Conservation (phyloP, 2,329 filamentous ascomycete species). For the Penicillium fuscoglaucum region DNA sequence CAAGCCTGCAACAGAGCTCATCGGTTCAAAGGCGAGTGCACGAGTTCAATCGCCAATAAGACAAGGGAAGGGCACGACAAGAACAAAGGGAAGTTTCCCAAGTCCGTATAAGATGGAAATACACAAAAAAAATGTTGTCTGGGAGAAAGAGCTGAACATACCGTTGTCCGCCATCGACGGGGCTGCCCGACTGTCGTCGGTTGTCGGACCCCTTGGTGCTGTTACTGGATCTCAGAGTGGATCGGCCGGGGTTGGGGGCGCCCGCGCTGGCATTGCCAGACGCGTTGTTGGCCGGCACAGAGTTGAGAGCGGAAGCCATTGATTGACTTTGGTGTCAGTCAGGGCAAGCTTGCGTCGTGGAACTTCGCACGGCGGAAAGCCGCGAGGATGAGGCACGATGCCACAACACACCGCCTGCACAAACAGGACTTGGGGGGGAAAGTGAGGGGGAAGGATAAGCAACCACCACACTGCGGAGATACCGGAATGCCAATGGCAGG, state of each 20-base stretch:
- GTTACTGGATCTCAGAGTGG: constrained; percentile 53
- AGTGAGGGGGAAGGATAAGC: constrained; percentile 15
- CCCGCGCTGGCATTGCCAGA: constrained; percentile 42
- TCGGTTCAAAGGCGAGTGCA: constrained; percentile 19
- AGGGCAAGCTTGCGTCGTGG: constrained; percentile 37
- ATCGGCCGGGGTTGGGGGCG: constrained; percentile 41
- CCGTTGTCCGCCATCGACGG: constrained; percentile 56
- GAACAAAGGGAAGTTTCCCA: constrained; percentile 1
- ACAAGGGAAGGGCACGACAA: constrained; percentile 4
- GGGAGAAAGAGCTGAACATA: constrained; percentile 40
- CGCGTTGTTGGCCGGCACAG: constrained; percentile 38
- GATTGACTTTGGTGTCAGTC: constrained; percentile 32
- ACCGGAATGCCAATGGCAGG: constrained; percentile 13
- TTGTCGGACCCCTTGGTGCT: constrained; percentile 54
- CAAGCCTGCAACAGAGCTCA: constrained; percentile 12
- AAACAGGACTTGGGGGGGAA: constrained; percentile 22
- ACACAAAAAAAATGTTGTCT: background rate
- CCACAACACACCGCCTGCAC: constrained; percentile 44
- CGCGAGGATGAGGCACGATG: constrained; percentile 33
- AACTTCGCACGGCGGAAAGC: constrained; percentile 39
- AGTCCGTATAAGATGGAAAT: background rate
- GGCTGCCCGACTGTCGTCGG: constrained; percentile 58
- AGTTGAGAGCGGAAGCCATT: constrained; percentile 46
- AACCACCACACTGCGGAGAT: constrained; percentile 7
- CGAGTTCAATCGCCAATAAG: constrained; percentile 3